Base-by-base conservation (phyloP, 2,329 filamentous ascomycete genomes). In the Fonsecaea monophora region DNA sequence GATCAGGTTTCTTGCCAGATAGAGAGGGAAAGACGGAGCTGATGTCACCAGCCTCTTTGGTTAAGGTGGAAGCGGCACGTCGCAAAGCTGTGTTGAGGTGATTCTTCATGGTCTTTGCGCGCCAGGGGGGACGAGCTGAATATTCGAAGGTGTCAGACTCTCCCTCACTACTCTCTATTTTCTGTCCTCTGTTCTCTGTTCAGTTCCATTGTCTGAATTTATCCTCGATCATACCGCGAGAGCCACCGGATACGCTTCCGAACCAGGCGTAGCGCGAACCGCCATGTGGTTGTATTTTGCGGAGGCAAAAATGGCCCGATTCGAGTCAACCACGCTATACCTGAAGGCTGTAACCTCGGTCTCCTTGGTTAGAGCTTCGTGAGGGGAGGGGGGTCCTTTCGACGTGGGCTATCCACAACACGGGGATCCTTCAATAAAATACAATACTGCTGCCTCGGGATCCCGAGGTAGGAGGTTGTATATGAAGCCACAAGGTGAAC, bases 11-110 rank as follows among this genome's bases (percentile, higher is more conserved):
- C 62, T 79, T 79, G 64, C 80, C 80, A 0, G 80, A 79, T 61
- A 83, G 74, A 66, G 79, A 81, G 1, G 80, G 80, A 64, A 83
- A 83, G n/a, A 82, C 80, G 10, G 79, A 81, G 3, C 80, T 82
- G 62, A 83, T 83, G 70, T 83, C 81, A 35, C 80, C 80, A 1
- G 77, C 77, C 12, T 79, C 77, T 70, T 82, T 82, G 40, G 79
- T 81, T 37, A 76, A 73, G 40, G 76, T 75, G 10, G 76, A 70
- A 15, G 72, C 71, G 12, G 75, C 65, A 3, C 68, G 67, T 8
- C 61, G 66, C n/a, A 58, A 55, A 3, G 48, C 25, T 3, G 57
- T 45, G 15, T 53, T 21, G n/a, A 68, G 40, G 13, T 58, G 25
- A 25, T 35, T 53, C 34, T 69, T 69, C 67, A 69, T 69, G 2